Evolutionary conservation across 192 early-diverging fungal genomes (phyloP), one percentile per base, ranked within the genome.

Genomic region (Mortierella antarctica): DNA sequence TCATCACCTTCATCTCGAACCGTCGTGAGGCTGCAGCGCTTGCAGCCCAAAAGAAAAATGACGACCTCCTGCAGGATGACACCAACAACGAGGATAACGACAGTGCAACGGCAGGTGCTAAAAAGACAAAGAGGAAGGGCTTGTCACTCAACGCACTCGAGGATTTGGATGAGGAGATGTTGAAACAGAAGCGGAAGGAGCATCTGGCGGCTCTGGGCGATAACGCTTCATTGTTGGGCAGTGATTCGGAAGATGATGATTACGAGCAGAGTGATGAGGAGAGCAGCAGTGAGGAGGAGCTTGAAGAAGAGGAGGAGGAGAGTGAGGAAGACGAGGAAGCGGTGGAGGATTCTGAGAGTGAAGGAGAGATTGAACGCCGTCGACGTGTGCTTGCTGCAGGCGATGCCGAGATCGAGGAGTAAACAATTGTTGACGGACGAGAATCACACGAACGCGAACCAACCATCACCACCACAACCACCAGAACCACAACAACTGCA

Each of bases 161-260:
- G 18, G 74, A 63, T 44, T 13, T 76, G 66, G 74, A 76, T 31
- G 60, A 68, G 61, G 73, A 74, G 23, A 18, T 57, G 0, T 40
- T 74, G 49, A 55, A 50, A 48, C 62, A 58, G 66, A 59, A 56
- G 66, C 57, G 74, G 40, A 47, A 42, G 66, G 65, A 68, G 17
- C 58, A 76, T 63, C 64, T 76, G 60, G 74, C 74, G 2, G 14
- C 74, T 10, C 49, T 76, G 58, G 66, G 54, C 39, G 53, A 68
- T 21, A 63, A 62, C 0, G 74, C 74, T 6, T 15, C 52, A 18
- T 54, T 80, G 47, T 67, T 80, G 57, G 69, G 65, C 17, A 61
- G 56, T 7, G 77, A 80, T 61, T 57, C 65, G 41, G 77, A 80
- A 15, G 77, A 80, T 57, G 77, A 80, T 11, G 77, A 80, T 56